Conservation (phyloP, 2,329 filamentous ascomycete species). For the Hymenoscyphus scutula region DNA sequence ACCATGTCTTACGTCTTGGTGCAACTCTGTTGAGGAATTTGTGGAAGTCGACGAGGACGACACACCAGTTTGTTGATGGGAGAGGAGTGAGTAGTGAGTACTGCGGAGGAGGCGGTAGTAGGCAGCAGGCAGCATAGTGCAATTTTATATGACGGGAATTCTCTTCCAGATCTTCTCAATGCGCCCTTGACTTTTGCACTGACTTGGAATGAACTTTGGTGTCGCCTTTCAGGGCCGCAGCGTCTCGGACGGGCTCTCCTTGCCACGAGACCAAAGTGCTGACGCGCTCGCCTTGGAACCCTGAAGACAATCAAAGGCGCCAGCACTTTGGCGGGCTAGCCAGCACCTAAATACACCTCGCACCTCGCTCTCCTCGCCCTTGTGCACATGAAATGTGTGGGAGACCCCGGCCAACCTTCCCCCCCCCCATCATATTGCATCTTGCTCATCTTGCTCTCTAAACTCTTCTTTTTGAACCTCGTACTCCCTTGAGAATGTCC, state of each 20-base stretch:
- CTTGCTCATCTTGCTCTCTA: background rate
- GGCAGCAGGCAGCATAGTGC: background rate
- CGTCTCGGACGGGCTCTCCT: background rate
- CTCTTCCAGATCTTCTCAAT: background rate
- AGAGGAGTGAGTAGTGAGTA: background rate
- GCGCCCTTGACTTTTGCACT: background rate
- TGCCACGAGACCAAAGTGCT: background rate
- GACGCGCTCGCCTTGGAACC: background rate
- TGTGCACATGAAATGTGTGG: background rate
- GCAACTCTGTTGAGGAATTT: too few relatives aligned
- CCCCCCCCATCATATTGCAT: too few relatives aligned
- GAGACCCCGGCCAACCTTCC: background rate
- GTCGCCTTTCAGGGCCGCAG: background rate
- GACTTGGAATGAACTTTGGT: background rate
- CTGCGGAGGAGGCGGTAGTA: too few relatives aligned
- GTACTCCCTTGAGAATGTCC: background rate
- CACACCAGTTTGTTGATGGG: background rate
- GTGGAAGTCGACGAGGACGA: too few relatives aligned
- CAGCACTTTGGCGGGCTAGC: background rate
- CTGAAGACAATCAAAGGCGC: slow-evolving; percentile 1
- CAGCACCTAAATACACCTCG: background rate
- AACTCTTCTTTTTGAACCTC: background rate
- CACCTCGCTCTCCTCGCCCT: too few relatives aligned
- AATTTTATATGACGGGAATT: background rate
- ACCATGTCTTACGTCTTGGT: too few relatives aligned